Conservation (phyloP, 306 rosid species). For the Boehmeria nivea region DNA sequence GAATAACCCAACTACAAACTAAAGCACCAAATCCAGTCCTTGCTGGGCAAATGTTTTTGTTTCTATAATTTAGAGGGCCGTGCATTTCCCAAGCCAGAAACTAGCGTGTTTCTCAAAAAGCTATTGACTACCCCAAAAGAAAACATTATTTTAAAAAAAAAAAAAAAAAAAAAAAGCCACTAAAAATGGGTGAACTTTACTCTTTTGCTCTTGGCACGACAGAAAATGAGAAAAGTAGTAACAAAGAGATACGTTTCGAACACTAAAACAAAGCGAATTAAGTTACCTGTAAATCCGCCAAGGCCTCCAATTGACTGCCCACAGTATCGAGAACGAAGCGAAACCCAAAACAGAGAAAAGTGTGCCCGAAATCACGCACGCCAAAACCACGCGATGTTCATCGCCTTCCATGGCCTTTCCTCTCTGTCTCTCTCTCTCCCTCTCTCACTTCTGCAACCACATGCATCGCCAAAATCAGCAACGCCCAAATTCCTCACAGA, state of each 20-base stretch:
- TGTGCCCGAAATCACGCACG: constrained; percentile 79
- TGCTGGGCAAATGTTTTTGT: no score
- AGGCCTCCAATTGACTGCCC: constrained; percentile 99
- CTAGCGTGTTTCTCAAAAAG: no score
- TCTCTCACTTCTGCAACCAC: constrained; percentile 35
- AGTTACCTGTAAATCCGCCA: constrained; percentile 96
- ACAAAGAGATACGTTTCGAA: neutral
- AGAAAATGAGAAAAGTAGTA: neutral
- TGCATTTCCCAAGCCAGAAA: neutral
- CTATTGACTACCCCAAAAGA: neutral
- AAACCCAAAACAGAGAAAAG: constrained; percentile 75
- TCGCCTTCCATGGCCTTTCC: constrained; percentile 78
- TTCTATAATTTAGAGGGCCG: no score
- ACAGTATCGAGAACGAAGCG: constrained; percentile 74
- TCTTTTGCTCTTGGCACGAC: neutral
- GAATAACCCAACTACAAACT: no score
- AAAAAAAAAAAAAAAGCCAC: neutral
- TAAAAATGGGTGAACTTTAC: no score
- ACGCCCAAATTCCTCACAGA: neutral
- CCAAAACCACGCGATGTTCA: constrained; percentile 60
- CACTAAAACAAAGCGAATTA: neutral
- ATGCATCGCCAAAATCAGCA: constrained; percentile 41
- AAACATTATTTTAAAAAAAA: no score
- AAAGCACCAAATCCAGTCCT: no score
- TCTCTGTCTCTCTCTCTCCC: constrained; percentile 29